A percentile compares a stretch with the other conserved stretches of the same genome.
phyloP scores from a whole-genome alignment of 257 asterid genomes.

The Echites panduratus region DNA sequence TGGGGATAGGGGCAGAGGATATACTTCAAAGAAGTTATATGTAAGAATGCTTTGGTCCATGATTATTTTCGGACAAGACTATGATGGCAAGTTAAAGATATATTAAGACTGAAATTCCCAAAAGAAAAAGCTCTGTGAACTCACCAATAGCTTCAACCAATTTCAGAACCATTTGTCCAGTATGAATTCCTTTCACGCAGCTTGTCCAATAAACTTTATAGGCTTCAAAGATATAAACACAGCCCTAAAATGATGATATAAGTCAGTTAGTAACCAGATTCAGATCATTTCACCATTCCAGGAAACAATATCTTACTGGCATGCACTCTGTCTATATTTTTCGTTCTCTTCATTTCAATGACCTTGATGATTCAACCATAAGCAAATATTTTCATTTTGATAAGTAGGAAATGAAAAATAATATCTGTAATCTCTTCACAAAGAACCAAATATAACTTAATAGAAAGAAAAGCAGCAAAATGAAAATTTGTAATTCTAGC shows the following conservation, averaged over 20 bases:
- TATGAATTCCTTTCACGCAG: slow-evolving; percentile 76
- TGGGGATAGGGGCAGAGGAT: neutral
- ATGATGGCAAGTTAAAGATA: neutral
- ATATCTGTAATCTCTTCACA: neutral
- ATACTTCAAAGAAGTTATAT: neutral
- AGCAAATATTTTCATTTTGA: neutral
- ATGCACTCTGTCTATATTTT: neutral
- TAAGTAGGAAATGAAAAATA: neutral
- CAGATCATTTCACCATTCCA: neutral
- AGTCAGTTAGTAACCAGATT: slow-evolving; percentile 11
- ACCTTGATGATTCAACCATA: neutral
- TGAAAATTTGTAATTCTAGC: neutral
- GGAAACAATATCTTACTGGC: neutral
- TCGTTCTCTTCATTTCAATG: neutral
- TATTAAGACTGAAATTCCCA: neutral
- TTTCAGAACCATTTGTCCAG: slow-evolving; percentile 85
- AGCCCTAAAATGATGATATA: slow-evolving; percentile 48
- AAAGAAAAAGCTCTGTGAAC: slow-evolving; percentile 22
- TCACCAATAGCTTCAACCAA: slow-evolving; percentile 94
- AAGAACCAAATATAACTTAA: neutral
- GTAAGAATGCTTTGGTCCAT: neutral
- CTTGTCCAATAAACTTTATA: slow-evolving; percentile 86
- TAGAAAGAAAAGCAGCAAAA: neutral
- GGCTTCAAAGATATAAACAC: slow-evolving; percentile 81
- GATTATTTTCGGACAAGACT: neutral